phyloP scores from a whole-genome alignment of 2,329 filamentous ascomycete genomes.

The Uncinocarpus reesii region DNA sequence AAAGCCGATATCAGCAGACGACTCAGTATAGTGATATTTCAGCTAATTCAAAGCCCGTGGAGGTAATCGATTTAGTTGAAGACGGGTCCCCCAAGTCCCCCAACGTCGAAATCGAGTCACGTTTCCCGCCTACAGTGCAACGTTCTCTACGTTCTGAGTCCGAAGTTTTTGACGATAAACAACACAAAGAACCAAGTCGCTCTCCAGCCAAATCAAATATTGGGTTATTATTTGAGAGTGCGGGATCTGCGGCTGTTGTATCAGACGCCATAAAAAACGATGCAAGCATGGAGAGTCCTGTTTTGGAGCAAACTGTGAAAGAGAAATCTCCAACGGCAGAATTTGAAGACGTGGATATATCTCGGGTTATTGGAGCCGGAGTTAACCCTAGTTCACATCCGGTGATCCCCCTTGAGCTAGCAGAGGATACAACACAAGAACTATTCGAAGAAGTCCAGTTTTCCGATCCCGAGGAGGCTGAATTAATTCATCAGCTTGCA shows the following conservation, averaged over 20 bases:
- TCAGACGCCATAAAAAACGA: background rate
- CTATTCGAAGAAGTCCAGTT: conserved; percentile 39
- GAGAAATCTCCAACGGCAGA: conserved; percentile 39
- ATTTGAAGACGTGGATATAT: conserved; percentile 41
- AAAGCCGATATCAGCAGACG: conserved; percentile 19
- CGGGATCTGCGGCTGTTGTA: background rate
- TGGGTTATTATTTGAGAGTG: background rate
- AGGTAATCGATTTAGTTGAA: conserved; percentile 16
- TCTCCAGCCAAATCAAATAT: background rate
- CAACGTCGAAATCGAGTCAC: background rate
- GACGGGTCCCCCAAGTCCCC: background rate
- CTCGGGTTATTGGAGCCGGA: background rate
- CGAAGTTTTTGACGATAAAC: background rate
- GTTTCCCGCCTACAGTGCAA: too few relatives aligned
- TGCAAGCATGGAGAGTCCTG: background rate
- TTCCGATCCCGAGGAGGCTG: conserved; percentile 85
- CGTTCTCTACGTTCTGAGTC: background rate
- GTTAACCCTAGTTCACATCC: background rate
- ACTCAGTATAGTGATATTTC: conserved; percentile 21
- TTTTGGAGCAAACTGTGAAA: background rate
- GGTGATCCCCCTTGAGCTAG: background rate
- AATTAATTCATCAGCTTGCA: conserved; percentile 74
- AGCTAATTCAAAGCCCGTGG: conserved; percentile 5
- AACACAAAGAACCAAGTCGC: background rate
- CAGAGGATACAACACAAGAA: background rate